A percentile compares a stretch with the other conserved stretches of the same genome.
These are phyloP conservation scores for Fomitopsis palustris DNA, from an alignment of 1,284 basidiomycete species.

Conservation along the genomic window DNA sequence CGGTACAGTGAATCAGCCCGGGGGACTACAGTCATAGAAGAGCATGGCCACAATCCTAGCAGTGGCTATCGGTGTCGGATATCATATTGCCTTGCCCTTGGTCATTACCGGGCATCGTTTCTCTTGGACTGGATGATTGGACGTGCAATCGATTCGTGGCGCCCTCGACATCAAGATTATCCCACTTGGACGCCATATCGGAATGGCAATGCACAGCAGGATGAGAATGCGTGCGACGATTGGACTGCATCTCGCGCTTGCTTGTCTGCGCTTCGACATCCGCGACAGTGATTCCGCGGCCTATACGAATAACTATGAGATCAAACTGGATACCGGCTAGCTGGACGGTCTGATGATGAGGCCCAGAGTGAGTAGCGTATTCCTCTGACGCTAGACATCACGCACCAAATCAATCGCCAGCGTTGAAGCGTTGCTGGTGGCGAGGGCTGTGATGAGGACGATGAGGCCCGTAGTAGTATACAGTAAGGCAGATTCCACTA, in stretches of 20 bases:
- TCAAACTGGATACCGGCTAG: slow-evolving; percentile 37
- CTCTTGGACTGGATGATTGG: too few relatives aligned
- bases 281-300: not conserved
- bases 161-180: too few relatives aligned
- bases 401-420: slow-evolving; percentile 12
- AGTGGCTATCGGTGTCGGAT: too few relatives aligned
- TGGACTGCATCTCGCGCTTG: not conserved
- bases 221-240: not conserved
- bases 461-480: slow-evolving; percentile 34
- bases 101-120: too few relatives aligned
- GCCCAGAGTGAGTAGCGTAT: not conserved
- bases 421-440: slow-evolving; percentile 31
- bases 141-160: too few relatives aligned
- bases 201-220: too few relatives aligned
- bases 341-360: not conserved
- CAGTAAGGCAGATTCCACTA: slow-evolving; percentile 37
- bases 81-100: too few relatives aligned
- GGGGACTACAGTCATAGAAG: too few relatives aligned
- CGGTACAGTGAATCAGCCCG: too few relatives aligned
- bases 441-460: slow-evolving; percentile 31
- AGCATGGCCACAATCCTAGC: too few relatives aligned
- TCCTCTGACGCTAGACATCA: not conserved
- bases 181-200: too few relatives aligned
- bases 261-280: not conserved
- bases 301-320: slow-evolving; percentile 28